phyloP scores from a whole-genome alignment of 108 stramenopile species.

The Cyclotella atomus region DNA sequence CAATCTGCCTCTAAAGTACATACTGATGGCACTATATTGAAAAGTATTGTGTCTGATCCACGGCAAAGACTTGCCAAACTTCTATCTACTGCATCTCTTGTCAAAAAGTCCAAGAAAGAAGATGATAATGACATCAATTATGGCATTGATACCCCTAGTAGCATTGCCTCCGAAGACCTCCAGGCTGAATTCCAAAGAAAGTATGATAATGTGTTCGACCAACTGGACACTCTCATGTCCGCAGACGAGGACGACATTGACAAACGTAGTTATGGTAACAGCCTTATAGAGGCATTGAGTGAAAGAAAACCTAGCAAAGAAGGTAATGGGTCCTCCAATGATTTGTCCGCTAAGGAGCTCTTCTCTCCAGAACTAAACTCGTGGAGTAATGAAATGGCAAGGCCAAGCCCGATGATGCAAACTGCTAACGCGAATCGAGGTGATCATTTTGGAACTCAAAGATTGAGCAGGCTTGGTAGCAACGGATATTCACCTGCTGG shows the following conservation, averaged over 20 bases:
- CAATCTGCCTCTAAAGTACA: not conserved
- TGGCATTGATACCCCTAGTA: not conserved
- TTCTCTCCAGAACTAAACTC: not conserved
- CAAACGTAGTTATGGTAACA: constrained; percentile 31
- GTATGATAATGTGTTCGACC: constrained; percentile 44
- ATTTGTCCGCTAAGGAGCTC: not conserved
- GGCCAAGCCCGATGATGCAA: not conserved
- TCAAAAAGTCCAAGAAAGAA: constrained; percentile 6
- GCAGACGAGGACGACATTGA: constrained; percentile 38
- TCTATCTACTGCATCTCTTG: constrained; percentile 22
- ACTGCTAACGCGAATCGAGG: not conserved
- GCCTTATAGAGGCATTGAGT: not conserved
- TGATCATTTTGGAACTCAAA: not conserved
- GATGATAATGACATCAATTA: not conserved
- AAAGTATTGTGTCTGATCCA: constrained; percentile 75
- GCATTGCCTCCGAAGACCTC: constrained; percentile 7
- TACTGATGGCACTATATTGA: constrained; percentile 37
- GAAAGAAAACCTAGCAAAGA: constrained; percentile 3
- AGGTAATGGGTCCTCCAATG: not conserved
- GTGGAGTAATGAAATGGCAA: not conserved
- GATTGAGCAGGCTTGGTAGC: not conserved
- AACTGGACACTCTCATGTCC: constrained; percentile 47
- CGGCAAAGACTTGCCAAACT: constrained; percentile 81
- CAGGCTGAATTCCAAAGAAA: constrained; percentile 19
- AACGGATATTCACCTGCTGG: not conserved